Conservation (phyloP, 2,329 filamentous ascomycete genomes). For the Penicillium sclerotigenum region DNA sequence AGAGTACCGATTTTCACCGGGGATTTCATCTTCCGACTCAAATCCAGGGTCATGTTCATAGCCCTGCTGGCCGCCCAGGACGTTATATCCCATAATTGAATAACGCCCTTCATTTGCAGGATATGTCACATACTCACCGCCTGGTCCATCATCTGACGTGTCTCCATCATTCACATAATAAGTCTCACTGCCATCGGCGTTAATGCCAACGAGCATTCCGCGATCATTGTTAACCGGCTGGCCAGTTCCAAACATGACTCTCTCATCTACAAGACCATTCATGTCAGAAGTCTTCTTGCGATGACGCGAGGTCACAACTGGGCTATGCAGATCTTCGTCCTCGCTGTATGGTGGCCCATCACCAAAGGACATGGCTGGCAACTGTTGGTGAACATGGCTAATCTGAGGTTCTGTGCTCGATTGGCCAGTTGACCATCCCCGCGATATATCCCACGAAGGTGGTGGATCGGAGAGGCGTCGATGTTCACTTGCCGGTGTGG, state of each 20-base stretch:
- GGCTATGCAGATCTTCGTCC: constrained; percentile 90
- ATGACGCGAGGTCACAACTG: constrained; percentile 77
- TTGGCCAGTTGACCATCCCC: constrained; percentile 54
- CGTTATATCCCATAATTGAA: constrained; percentile 43
- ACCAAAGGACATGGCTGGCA: constrained; percentile 78
- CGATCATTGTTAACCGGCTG: constrained; percentile 55
- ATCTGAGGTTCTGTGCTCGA: constrained; percentile 51
- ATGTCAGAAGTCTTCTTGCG: constrained; percentile 67
- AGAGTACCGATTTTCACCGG: constrained; percentile 70
- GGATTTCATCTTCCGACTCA: constrained; percentile 49
- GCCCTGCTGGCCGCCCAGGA: constrained; percentile 43
- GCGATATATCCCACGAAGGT: constrained; percentile 68
- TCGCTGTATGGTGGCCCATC: constrained; percentile 93
- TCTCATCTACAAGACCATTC: constrained; percentile 41
- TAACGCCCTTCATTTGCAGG: constrained; percentile 62
- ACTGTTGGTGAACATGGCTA: constrained; percentile 58
- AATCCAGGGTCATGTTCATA: constrained; percentile 32
- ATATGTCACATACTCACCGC: constrained; percentile 78
- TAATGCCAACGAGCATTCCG: constrained; percentile 64
- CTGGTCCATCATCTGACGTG: constrained; percentile 62
- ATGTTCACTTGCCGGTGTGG: constrained; percentile 79
- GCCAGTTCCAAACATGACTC: constrained; percentile 8
- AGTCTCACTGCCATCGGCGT: constrained; percentile 68
- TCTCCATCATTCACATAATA: constrained; percentile 70
- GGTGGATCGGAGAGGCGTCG: constrained; percentile 77